Evolutionary conservation across 148 eudicot genomes (phyloP), one percentile per base, ranked within the genome.

Genomic region (Talinum fruticosum): DNA sequence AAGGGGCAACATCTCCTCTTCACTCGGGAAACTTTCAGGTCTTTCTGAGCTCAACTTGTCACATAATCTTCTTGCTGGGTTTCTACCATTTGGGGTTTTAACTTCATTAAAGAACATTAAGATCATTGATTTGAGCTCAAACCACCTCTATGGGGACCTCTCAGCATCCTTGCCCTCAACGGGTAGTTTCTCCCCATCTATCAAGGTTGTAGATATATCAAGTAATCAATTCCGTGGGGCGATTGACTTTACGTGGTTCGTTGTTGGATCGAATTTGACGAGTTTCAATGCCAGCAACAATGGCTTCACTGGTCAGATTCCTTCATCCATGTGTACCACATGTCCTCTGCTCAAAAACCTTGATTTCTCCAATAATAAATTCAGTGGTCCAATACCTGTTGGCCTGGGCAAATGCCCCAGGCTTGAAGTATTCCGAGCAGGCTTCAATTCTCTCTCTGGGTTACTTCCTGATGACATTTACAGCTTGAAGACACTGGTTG

Each of bases 31-130:
- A 53, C 94, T 95, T 79, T 80, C 78, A 38, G 33, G 44, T 44
- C 92, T 95, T 54, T 71, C 88, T 69, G 79, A 84, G 14, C 89
- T 94, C 66, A 85, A 88, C 78, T 87, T 95, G 4, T 91, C 98
- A 5, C 72, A 78, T 62, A 95, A 95, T 84, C 80, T 37, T 29
- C 83, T 95, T 64, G 79, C 87, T 44, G 93, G 97, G 67, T 72
- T 87, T 18, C 82, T 92, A 30, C 96, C 99, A 3, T 75, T 53
- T 69, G 80, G 86, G 24, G 64, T 92, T 72, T 95, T 95, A 76
- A 65, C 77, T 21, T 84, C 90, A 69, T 75, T 90, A 79, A 87
- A 75, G 80, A 74, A 28, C 7, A 84, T 90, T 45, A 75, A 78
- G 76, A 77, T 81, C 83, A 66, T 95, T 74, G 97, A 95, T 79